Percentiles rank a stretch among this genome's conserved stretches.
Evolutionary conservation across 108 stramenopile species (phyloP).

Genomic region (Phaeodactylum tricornutum): DNA sequence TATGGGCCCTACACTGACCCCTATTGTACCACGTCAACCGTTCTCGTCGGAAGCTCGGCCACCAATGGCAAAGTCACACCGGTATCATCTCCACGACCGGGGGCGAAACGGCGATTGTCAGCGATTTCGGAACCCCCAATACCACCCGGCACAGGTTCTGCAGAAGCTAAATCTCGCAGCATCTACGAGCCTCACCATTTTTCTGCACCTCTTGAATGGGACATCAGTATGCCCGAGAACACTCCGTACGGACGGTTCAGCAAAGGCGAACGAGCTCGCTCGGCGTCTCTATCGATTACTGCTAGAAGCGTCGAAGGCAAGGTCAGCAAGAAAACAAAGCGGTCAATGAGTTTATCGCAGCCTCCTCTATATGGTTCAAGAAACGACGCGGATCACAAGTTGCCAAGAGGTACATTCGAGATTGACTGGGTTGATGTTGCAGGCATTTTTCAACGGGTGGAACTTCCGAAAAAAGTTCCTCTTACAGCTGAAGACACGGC

Average conservation of each 20-base stretch:
- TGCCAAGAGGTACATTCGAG: constrained; percentile 48
- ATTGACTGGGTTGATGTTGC: constrained; percentile 70
- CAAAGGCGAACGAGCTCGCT: neutral
- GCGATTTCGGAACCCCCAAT: constrained; percentile 26
- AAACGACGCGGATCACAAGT: neutral
- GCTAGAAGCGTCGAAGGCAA: neutral
- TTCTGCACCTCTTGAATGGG: constrained; percentile 46
- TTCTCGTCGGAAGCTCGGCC: constrained; percentile 1
- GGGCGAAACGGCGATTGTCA: constrained; percentile 22
- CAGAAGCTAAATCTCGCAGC: constrained; percentile 30
- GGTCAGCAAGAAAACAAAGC: neutral
- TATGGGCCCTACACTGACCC: constrained; percentile 67
- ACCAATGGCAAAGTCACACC: constrained; percentile 5
- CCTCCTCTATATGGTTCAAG: neutral
- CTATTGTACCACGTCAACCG: constrained; percentile 3
- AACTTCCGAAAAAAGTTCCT: constrained; percentile 20
- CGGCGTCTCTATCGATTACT: constrained; percentile 1
- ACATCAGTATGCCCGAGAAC: constrained; percentile 33
- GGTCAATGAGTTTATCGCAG: neutral
- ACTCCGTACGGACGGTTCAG: constrained; percentile 47
- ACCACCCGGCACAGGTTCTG: constrained; percentile 49
- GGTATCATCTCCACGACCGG: constrained; percentile 14
- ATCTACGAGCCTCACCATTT: constrained; percentile 59
- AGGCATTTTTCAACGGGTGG: constrained; percentile 52
- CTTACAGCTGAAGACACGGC: neutral